Evolutionary conservation across 2,329 filamentous ascomycete species (phyloP), one percentile per base, ranked within the genome.

Genomic region (Aureobasidium sp.): DNA sequence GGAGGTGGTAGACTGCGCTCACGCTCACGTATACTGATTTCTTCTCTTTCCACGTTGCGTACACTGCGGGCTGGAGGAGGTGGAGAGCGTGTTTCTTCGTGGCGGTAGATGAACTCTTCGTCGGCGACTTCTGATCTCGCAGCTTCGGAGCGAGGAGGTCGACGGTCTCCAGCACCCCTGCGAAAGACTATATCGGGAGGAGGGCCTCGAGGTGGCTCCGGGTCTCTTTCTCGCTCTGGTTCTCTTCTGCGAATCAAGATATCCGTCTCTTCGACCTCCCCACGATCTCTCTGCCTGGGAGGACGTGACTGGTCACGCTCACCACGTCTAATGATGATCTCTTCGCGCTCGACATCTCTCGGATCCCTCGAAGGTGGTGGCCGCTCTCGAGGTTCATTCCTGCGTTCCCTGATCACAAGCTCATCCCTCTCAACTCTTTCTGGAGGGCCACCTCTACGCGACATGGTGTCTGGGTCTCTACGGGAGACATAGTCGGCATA

Each of bases 401-500:
- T 66, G 25, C 69, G 67, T 52, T 72, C 69, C n/a, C 69, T 66
- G 58, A 77, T 72, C 29, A 74, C 72, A 59, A 76, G 71, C 59
- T 75, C 72, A 57, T 77, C 75, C 63, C 76, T 71, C 64, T 78
- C 76, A 59, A 77, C 71, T 53, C 73, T 70, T 64, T 67, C 63
- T 21, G 21, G 21, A 21, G 21, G 21, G 1, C 48, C 55, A 25
- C 64, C 63, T 55, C 63, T 59, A 30, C 65, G 47, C 13, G 62
- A 49, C 41, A 50, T 21, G 48, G 62, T 36, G 55, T 61, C 34
- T 44, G 29, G n/a, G n/a, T 62, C 48, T 62, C 53, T 44, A 11
- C 54, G 54, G 34, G 50, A 41, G 9, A 44, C 39, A 21, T 59
- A 36, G 30, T 65, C 61, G 48, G 47, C 50, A 32, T 76, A 74